Evolutionary conservation across 2,329 filamentous ascomycete genomes (phyloP), one percentile per base, ranked within the genome.

Genomic region (Xylaria polymorpha): DNA sequence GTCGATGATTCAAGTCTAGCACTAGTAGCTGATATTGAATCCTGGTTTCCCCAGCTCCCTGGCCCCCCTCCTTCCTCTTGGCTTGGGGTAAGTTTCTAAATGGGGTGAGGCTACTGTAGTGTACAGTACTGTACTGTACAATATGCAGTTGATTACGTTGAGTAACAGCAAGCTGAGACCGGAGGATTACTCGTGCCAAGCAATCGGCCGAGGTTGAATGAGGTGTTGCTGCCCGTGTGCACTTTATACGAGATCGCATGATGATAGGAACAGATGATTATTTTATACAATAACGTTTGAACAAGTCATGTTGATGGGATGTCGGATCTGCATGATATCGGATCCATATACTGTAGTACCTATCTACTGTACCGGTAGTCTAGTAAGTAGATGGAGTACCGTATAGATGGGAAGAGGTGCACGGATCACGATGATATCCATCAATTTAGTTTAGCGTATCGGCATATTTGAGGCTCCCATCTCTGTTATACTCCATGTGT

Each of bases 171-270:
- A 66, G 62, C 66, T 64, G 62, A 66, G 69, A 37, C 43, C 25
- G 53, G 67, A 62, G 58, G 60, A 58, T 58, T 64, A 46, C 18
- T 66, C 35, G 60, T 66, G 72, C 71, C 70, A 72, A 71, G 66
- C 39, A 56, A 59, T n/a, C 12, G 20, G 63, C 55, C 44, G 20
- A 46, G 44, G 61, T 56, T 50, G 57, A 63, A 72, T 66, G 61
- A 69, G 68, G 69, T 64, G 71, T 67, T 71, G 71, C 64, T 73
- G 72, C 61, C 71, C 73, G 74, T 74, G 67, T 71, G 67, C 53
- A 57, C 39, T 72, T 43, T 75, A 70, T 75, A 73, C 39, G 73
- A 64, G 73, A 74, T 74, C 74, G 76, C 68, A 74, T 77, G 75
- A 77, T 70, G 32, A 56, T 32, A 9, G 41, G 14, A 62, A 50